Percentiles rank a stretch among this genome's conserved stretches.
Evolutionary conservation across 495 filamentous ascomycete species (phyloP).

Genomic region (Hyaloscypha variabilis): DNA sequence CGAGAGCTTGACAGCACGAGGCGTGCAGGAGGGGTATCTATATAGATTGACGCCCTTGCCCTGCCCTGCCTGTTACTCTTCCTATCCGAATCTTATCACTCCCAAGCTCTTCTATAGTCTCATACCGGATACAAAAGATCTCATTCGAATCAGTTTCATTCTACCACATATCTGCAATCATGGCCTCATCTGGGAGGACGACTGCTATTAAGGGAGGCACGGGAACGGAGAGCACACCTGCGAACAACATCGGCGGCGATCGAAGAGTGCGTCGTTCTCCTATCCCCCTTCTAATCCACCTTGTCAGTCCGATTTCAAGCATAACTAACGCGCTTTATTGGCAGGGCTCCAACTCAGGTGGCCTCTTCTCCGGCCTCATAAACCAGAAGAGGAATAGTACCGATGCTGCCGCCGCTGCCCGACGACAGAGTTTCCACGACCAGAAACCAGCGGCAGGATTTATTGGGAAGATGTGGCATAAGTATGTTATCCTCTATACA

Average conservation of each 20-base stretch:
- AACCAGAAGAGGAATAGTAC: conserved; percentile 52
- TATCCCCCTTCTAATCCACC: background rate
- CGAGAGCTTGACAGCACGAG: background rate
- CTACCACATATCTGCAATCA: background rate
- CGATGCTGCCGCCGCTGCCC: conserved; percentile 41
- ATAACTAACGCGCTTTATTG: background rate
- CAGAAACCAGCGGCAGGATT: conserved; percentile 46
- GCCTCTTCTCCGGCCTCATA: conserved; percentile 50
- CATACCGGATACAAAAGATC: background rate
- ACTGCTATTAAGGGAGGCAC: conserved; percentile 20
- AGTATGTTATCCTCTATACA: conserved; percentile 33
- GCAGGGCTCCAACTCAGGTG: conserved; percentile 31
- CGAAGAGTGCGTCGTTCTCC: conserved; percentile 19
- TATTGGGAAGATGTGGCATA: conserved; percentile 58
- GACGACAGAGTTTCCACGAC: conserved; percentile 52
- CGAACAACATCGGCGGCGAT: conserved; percentile 21
- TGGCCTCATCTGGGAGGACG: conserved; percentile 5
- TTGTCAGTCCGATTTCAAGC: background rate
- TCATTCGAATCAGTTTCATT: background rate
- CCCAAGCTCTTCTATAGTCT: background rate
- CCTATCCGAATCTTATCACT: background rate
- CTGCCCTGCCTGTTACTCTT: no score
- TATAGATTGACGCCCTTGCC: background rate
- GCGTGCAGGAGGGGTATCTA: background rate
- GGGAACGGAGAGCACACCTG: conserved; percentile 15